phyloP scores from a whole-genome alignment of 1,139 yeast genomes.

The Meyerozyma smithsonii region DNA sequence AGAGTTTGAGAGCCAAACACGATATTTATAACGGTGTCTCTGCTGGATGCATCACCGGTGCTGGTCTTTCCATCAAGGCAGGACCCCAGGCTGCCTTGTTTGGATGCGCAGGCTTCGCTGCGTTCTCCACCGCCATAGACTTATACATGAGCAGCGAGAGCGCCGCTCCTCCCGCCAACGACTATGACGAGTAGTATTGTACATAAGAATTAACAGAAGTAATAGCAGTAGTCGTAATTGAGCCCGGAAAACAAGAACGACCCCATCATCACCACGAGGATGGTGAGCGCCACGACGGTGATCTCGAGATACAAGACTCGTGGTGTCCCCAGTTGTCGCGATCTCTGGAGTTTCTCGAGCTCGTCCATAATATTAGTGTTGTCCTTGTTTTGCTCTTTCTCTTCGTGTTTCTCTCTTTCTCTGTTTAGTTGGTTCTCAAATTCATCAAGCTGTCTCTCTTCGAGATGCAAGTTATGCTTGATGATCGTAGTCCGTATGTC shows the following conservation, averaged over 20 bases:
- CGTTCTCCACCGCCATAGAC: slow-evolving; percentile 91
- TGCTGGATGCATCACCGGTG: slow-evolving; percentile 95
- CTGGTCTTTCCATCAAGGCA: slow-evolving; percentile 81
- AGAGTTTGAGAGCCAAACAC: slow-evolving; percentile 80
- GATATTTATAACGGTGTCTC: slow-evolving; percentile 88
- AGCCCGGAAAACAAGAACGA: slow-evolving; percentile 9
- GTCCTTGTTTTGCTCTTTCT: too few relatives aligned
- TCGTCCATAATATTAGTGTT: slow-evolving; percentile 1
- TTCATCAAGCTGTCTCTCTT: not conserved
- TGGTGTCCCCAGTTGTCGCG: not conserved
- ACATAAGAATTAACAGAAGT: slow-evolving; percentile 9
- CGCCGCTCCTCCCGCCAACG: slow-evolving; percentile 80
- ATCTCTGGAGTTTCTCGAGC: slow-evolving; percentile 3
- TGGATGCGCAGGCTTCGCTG: slow-evolving; percentile 98
- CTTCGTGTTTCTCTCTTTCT: too few relatives aligned
- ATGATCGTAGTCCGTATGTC: not conserved
- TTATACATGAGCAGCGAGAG: slow-evolving; percentile 83
- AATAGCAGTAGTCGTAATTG: slow-evolving; percentile 13
- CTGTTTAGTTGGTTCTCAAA: not conserved
- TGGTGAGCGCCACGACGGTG: slow-evolving; percentile 1
- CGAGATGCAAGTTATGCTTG: not conserved
- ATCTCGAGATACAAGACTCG: not conserved
- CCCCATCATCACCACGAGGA: slow-evolving; percentile 5
- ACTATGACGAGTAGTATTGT: slow-evolving; percentile 65
- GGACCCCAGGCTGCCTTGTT: slow-evolving; percentile 91